These are phyloP conservation scores for Plantago major DNA, from an alignment of 257 asterid genomes.

Conservation along the genomic window DNA sequence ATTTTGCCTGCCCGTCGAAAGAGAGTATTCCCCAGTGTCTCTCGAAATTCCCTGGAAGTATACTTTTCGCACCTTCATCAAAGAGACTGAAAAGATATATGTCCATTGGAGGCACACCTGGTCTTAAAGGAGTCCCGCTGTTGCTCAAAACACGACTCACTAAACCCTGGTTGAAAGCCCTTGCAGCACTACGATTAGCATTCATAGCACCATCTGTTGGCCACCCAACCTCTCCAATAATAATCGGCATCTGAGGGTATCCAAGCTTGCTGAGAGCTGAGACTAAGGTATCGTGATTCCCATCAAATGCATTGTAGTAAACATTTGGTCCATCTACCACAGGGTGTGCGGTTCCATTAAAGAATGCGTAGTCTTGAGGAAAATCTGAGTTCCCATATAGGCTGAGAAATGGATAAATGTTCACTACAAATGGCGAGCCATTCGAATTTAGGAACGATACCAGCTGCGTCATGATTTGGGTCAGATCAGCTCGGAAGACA, in stretches of 20 bases:
- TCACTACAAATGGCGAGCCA: slow-evolving; percentile 80
- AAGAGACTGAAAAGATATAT: slow-evolving; percentile 77
- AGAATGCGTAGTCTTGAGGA: slow-evolving; percentile 95
- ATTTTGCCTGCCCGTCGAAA: slow-evolving; percentile 93
- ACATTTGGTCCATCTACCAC: slow-evolving; percentile 76
- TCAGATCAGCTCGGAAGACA: slow-evolving; percentile 73
- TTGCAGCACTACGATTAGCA: slow-evolving; percentile 80
- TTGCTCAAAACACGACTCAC: slow-evolving; percentile 48
- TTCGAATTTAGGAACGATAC: slow-evolving; percentile 76
- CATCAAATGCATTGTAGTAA: slow-evolving; percentile 83
- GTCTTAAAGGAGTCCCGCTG: slow-evolving; percentile 84
- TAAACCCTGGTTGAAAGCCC: slow-evolving; percentile 82
- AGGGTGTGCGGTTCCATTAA: slow-evolving; percentile 74
- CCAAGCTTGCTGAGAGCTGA: slow-evolving; percentile 76
- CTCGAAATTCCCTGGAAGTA: slow-evolving; percentile 84
- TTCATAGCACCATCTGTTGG: slow-evolving; percentile 75
- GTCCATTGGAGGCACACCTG: slow-evolving; percentile 75
- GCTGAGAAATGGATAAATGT: slow-evolving; percentile 88
- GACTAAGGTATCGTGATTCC: slow-evolving; percentile 81
- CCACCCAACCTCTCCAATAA: slow-evolving; percentile 94
- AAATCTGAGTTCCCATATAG: slow-evolving; percentile 78
- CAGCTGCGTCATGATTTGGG: slow-evolving; percentile 67
- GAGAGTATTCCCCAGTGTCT: slow-evolving; percentile 95
- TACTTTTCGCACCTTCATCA: slow-evolving; percentile 83
- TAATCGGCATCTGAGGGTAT: slow-evolving; percentile 73